These are phyloP conservation scores for Thymus mandschuricus DNA, from an alignment of 257 asterid species.

Conservation along the genomic window DNA sequence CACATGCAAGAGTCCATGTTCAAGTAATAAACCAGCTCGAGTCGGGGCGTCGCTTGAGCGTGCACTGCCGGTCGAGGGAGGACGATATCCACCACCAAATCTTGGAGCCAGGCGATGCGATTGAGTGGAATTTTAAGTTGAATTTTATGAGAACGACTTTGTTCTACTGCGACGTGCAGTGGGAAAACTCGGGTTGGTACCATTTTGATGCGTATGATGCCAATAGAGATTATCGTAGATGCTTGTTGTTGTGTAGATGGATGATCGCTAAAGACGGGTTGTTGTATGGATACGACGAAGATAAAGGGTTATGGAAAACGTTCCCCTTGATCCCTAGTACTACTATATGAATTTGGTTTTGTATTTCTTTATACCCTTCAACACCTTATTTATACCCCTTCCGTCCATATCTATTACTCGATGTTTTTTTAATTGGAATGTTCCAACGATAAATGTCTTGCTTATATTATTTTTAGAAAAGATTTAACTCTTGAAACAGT, in stretches of 20 bases:
- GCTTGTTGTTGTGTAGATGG: constrained; percentile 46
- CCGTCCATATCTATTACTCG: background rate
- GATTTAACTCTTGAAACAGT: background rate
- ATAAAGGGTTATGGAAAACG: constrained; percentile 36
- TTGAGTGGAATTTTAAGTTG: constrained; percentile 38
- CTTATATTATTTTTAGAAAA: no score
- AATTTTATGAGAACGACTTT: constrained; percentile 45
- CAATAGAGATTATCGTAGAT: constrained; percentile 33
- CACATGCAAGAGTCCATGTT: constrained; percentile 33
- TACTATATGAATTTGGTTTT: no score
- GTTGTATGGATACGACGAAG: constrained; percentile 44
- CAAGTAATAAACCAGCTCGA: constrained; percentile 39
- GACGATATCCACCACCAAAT: constrained; percentile 47
- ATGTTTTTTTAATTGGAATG: background rate
- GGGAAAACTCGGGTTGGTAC: constrained; percentile 34
- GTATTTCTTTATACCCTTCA: background rate
- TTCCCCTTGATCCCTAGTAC: constrained; percentile 25
- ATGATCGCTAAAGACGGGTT: constrained; percentile 33
- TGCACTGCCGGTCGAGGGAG: constrained; percentile 51
- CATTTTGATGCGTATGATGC: constrained; percentile 47
- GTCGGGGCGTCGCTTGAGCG: constrained; percentile 18
- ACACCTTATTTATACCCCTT: no score
- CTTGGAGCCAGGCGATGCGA: constrained; percentile 22
- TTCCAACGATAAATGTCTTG: no score
- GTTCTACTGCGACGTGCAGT: constrained; percentile 46